Evolutionary conservation across 176 grass and related monocot genomes (phyloP).

Genomic region (Aegilops umbellulata): DNA sequence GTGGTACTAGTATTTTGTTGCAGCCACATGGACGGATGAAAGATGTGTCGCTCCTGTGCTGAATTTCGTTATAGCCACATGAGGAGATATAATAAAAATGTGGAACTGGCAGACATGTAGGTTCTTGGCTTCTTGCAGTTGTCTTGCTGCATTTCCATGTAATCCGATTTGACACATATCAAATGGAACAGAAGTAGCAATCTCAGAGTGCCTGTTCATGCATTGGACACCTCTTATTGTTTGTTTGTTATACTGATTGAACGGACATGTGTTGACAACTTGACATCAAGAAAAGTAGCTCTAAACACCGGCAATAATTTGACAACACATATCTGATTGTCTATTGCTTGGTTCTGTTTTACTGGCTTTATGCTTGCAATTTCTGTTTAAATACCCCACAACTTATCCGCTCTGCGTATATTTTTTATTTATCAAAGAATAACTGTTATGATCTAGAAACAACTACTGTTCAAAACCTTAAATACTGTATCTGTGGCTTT

Average conservation of each 20-base stretch:
- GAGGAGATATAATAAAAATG: no score
- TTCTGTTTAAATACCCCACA: background rate
- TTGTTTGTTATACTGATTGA: background rate
- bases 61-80: background rate
- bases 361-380: background rate
- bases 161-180: background rate
- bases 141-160: background rate
- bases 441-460: background rate
- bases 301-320: background rate
- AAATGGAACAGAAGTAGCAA: background rate
- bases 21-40: no score
- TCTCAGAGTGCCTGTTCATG: background rate
- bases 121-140: background rate
- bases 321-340: no score
- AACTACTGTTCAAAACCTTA: background rate
- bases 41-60: background rate
- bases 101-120: background rate
- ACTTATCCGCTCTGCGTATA: background rate
- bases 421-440: background rate
- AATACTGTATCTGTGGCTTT: background rate
- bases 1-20: no score
- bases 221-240: background rate
- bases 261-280: background rate
- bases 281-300: background rate
- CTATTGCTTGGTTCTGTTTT: background rate